Base-by-base conservation (phyloP, 2,329 filamentous ascomycete species). In the Lecanicillium sp. region DNA sequence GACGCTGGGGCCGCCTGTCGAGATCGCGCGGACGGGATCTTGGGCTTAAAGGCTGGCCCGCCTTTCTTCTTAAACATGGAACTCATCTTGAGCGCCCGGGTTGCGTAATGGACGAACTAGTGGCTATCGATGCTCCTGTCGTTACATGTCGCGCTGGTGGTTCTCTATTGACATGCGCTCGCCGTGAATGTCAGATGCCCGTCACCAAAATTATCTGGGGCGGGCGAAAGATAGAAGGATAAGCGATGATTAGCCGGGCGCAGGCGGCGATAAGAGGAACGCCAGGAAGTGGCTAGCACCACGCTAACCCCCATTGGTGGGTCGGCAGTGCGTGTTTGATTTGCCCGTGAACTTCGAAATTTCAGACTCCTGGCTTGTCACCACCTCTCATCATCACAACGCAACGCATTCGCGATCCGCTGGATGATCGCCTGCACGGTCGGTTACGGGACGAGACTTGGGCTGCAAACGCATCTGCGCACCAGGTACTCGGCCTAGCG, bases 1-100 rank as follows among this genome's bases (percentile, higher is more conserved):
- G 60, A 54, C 41, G 56, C 51, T 42, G 64, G 57, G 40, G 65
- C 61, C 46, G 67, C 65, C 44, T 57, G 55, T 41, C 69, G 64
- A 42, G 72, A 68, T 53, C 79, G 74, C 47, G 69, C 66, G 25
- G 62, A 57, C 22, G 74, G 76, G 47, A 75, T 74, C 64, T 84
- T 87, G 32, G 82, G 82, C 57, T 84, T 84, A 64, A 87, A 86
- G 63, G 69, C 69, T 42, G 70, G 64, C 49, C 70, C 69, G 53
- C 67, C 70, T 49, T 71, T 67, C 61, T 85, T 84, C 64, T 84
- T 84, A 59, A 81, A 71, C 64, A 82, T 81, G 44, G 70, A 74
- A 62, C 73, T 78, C 68, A 84, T 81, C 49, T 62, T 69, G 63
- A 12, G 18, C 5, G 30, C 19, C 9, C 33, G 11, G 22, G 13